Conservation (phyloP, 202 grass and related monocot genomes). For the Dendrocalamus latiflorus region DNA sequence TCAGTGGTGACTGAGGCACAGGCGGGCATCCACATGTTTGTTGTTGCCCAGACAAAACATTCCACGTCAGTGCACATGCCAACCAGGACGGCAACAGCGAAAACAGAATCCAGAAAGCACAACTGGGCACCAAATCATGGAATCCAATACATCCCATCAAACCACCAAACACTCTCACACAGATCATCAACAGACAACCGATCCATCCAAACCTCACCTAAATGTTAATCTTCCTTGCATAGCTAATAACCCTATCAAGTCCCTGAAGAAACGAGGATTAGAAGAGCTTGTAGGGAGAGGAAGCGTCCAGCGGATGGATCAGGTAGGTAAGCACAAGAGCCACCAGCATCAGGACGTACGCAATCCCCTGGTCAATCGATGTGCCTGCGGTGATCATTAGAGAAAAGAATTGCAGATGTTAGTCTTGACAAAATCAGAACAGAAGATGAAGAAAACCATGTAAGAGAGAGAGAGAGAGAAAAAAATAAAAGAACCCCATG, state of each 20-base stretch:
- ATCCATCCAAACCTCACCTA: constrained; percentile 24
- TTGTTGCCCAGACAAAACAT: constrained; percentile 9
- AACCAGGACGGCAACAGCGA: background rate
- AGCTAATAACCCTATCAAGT: constrained; percentile 8
- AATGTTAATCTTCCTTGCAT: background rate
- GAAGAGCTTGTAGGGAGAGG: constrained; percentile 68
- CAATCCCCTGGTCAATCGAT: constrained; percentile 87
- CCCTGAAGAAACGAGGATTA: constrained; percentile 14
- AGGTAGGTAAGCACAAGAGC: constrained; percentile 87
- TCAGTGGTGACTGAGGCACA: background rate
- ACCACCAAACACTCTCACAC: constrained; percentile 22
- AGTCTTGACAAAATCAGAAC: background rate
- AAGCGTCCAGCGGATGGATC: constrained; percentile 73
- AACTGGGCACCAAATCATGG: constrained; percentile 22
- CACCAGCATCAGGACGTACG: constrained; percentile 73
- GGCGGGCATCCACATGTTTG: background rate
- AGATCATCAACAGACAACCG: background rate
- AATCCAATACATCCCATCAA: constrained; percentile 28
- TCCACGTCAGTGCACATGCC: constrained; percentile 1
- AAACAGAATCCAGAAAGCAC: constrained; percentile 42
- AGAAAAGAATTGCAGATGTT: background rate
- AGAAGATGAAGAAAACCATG: background rate
- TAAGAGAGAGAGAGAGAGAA: background rate
- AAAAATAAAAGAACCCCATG: background rate
- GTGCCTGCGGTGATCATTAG: constrained; percentile 34